Base-by-base conservation (phyloP, 768 basidiomycete species). In the Paxillus ammoniavirescens region DNA sequence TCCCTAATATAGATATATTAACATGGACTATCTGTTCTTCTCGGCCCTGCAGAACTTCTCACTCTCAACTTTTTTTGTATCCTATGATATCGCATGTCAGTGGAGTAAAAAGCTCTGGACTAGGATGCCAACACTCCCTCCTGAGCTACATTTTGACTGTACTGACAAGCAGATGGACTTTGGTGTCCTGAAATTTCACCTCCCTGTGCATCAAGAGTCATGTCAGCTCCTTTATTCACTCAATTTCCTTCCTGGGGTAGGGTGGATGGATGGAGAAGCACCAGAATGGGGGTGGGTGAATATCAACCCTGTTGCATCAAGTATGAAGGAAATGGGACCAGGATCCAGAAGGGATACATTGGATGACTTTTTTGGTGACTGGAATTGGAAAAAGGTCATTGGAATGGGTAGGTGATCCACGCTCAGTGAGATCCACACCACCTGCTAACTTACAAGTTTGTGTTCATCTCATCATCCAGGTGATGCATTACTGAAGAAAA, bases 261-360 rank as follows among this genome's bases (percentile, higher is more conserved):
- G 35, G 5, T 4, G 18, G 14, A 48, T 33, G 4, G 47, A 48
- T 12, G 17, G 74, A 0, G 73, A 78, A 50, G 70, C 61, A 2
- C 59, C 74, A 1, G 76, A 79, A 47, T 57, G 60, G 1, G 55
- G 49, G 0, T 78, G 77, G 77, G 52, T 72, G 0, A 53, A 60
- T 28, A 62, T 64, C 30, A 73, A 74, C 53, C 52, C 62, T 0
- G 55, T 66, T 3, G 69, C 67, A 0, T 45, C 63, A 0, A 72
- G 71, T 57, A 68, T 67, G 7, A 52, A 62, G 8, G 72, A 73
- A 48, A 76, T 74, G 72, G 71, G 64, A 0, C 64, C 69, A 0
- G 56, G 68, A 43, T 51, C 68, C 45, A 23, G 71, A 0, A 59
- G 61, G 15, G 72, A 74, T 12, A 63, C 70, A 0, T 55, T 77